Conservation (phyloP, 2,329 filamentous ascomycete species). For the Emergomyces pasteurianus region DNA sequence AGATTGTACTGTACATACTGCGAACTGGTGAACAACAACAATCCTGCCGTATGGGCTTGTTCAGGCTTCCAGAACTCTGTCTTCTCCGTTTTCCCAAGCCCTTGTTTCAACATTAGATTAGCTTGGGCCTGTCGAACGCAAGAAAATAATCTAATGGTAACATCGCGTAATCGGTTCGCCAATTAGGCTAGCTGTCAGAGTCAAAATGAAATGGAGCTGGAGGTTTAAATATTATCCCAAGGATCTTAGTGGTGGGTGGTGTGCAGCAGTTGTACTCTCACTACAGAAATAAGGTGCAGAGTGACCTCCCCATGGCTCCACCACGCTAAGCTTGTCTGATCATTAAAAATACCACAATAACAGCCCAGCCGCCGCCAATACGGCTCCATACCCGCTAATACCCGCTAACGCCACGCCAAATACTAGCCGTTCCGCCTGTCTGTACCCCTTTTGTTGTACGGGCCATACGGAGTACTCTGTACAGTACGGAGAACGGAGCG, state of each 20-base stretch:
- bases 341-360: constrained; percentile 1
- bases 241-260: not conserved
- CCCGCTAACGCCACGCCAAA: not conserved
- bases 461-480: not conserved
- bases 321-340: not conserved
- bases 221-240: not conserved
- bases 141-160: not conserved
- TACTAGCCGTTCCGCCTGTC: not conserved
- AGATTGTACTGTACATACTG: too few species aligned
- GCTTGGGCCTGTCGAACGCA: not conserved
- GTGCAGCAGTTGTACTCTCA: not conserved
- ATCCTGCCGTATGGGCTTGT: not conserved
- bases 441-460: not conserved
- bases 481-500: too few species aligned
- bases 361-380: not conserved
- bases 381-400: not conserved
- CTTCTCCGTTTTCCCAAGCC: not conserved
- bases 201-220: not conserved
- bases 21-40: not conserved
- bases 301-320: not conserved
- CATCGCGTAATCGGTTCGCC: not conserved
- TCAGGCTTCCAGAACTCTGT: not conserved
- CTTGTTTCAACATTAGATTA: not conserved
- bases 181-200: not conserved
- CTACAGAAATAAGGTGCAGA: not conserved